Conservation (phyloP, 768 basidiomycete species). For the Boletus vermiculosoides region DNA sequence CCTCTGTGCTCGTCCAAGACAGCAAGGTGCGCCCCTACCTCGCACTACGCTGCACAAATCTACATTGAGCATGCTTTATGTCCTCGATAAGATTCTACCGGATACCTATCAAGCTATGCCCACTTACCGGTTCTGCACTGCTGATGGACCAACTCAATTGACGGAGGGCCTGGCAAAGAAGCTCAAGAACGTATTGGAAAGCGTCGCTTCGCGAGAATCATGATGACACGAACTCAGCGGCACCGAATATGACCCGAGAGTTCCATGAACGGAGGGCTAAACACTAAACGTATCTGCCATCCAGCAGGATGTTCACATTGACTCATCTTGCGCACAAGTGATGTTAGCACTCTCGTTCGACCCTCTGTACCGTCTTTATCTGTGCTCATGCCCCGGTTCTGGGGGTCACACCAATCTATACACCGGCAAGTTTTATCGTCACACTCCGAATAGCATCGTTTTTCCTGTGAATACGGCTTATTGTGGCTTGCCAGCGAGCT, state of each 20-base stretch:
- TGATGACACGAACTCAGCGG: background rate
- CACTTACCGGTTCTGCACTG: conserved; percentile 75
- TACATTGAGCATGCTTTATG: background rate
- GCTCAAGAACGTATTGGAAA: conserved; percentile 42
- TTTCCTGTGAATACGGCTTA: background rate
- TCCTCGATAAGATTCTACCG: conserved; percentile 49
- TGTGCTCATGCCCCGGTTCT: background rate
- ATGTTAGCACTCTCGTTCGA: background rate
- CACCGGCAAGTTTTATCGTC: background rate
- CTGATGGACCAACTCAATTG: conserved; percentile 66
- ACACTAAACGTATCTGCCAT: background rate
- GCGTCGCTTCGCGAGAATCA: conserved; percentile 33
- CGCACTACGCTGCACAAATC: background rate
- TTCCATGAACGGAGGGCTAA: background rate
- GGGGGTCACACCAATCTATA: background rate
- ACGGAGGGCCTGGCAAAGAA: conserved; percentile 62
- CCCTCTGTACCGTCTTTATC: background rate
- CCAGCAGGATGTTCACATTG: too few species aligned
- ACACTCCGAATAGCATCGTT: background rate
- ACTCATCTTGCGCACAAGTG: background rate
- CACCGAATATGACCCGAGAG: background rate
- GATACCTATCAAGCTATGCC: conserved; percentile 86
- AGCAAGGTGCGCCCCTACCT: conserved; percentile 48
- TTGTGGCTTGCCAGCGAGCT: background rate
- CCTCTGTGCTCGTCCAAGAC: conserved; percentile 66